phyloP scores from a whole-genome alignment of 192 early-diverging fungal species.

The Backusella liffmaniae region DNA sequence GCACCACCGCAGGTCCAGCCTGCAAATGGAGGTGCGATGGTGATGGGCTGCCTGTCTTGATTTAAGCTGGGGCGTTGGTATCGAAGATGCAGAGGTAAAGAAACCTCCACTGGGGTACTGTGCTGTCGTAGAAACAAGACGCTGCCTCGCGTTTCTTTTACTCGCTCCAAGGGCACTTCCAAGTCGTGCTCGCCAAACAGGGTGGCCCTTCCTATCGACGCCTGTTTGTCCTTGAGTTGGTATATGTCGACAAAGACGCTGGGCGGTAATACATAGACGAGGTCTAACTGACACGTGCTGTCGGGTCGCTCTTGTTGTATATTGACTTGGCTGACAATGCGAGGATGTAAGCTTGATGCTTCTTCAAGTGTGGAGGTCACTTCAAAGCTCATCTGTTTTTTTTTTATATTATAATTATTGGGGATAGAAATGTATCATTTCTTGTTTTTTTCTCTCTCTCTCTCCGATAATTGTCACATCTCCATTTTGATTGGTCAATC shows the following conservation, averaged over 20 bases:
- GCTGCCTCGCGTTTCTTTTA: slow-evolving; percentile 14
- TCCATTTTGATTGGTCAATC: neutral
- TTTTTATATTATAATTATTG: neutral
- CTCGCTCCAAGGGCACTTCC: slow-evolving; percentile 22
- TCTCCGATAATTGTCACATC: neutral
- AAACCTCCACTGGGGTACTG: neutral
- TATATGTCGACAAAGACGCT: slow-evolving; percentile 30
- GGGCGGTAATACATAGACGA: slow-evolving; percentile 26
- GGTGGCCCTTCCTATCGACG: neutral
- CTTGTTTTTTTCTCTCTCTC: neutral
- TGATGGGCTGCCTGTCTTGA: slow-evolving; percentile 7
- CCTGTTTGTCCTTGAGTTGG: slow-evolving; percentile 15
- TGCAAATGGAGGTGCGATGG: slow-evolving; percentile 19
- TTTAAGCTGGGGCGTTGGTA: slow-evolving; percentile 12
- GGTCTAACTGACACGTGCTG: slow-evolving; percentile 14
- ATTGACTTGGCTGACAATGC: neutral
- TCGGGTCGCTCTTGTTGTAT: neutral
- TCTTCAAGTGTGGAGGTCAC: neutral
- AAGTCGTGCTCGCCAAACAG: slow-evolving; percentile 25
- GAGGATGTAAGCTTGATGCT: slow-evolving; percentile 19
- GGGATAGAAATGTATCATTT: neutral
- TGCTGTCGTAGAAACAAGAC: slow-evolving; percentile 15
- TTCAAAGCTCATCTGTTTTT: neutral
- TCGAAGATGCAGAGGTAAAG: slow-evolving; percentile 26
- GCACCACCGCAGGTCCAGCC: slow-evolving; percentile 29